Percentiles rank a stretch among this genome's conserved stretches.
Evolutionary conservation across 208 protist species (phyloP).

Genomic region (Wallacemonas rigidus): DNA sequence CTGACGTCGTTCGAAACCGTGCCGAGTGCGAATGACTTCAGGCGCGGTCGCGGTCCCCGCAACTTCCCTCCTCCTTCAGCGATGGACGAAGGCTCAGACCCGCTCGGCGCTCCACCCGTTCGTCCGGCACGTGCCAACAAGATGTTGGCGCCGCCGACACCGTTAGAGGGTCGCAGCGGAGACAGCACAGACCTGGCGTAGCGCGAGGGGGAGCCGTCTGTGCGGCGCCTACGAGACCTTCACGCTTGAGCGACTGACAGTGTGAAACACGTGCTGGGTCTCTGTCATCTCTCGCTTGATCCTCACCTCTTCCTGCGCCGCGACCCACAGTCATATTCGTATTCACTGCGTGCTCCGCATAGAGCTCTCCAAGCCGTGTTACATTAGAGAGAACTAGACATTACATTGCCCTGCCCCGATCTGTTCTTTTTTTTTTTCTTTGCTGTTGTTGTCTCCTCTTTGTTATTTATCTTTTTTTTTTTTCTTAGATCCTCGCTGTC

Average conservation of each 20-base stretch:
- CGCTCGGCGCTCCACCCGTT: neutral
- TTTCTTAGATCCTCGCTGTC: neutral
- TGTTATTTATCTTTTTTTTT: constrained; percentile 5
- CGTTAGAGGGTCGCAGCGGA: constrained; percentile 26
- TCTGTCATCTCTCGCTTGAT: too few species aligned
- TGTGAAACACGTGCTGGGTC: too few species aligned
- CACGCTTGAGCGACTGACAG: too few species aligned
- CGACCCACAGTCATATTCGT: too few species aligned
- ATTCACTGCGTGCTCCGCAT: neutral
- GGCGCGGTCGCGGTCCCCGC: neutral
- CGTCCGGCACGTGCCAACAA: constrained; percentile 13
- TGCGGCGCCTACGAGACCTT: too few species aligned
- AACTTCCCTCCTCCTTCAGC: constrained; percentile 7
- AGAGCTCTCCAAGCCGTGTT: neutral
- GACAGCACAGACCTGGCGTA: constrained; percentile 31
- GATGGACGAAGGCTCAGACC: neutral
- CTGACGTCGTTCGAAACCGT: constrained; percentile 10
- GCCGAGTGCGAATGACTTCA: neutral
- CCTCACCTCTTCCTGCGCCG: too few species aligned
- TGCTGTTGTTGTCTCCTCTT: constrained; percentile 9
- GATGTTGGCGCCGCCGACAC: constrained; percentile 45
- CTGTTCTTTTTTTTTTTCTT: constrained; percentile 19
- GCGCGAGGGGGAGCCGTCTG: too few species aligned
- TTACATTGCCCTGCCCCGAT: neutral
- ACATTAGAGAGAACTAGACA: too few species aligned